Percentiles rank a stretch among this genome's conserved stretches.
These are phyloP conservation scores for Hansfordia pulvinata DNA, from an alignment of 2,329 filamentous ascomycete species.

Conservation along the genomic window DNA sequence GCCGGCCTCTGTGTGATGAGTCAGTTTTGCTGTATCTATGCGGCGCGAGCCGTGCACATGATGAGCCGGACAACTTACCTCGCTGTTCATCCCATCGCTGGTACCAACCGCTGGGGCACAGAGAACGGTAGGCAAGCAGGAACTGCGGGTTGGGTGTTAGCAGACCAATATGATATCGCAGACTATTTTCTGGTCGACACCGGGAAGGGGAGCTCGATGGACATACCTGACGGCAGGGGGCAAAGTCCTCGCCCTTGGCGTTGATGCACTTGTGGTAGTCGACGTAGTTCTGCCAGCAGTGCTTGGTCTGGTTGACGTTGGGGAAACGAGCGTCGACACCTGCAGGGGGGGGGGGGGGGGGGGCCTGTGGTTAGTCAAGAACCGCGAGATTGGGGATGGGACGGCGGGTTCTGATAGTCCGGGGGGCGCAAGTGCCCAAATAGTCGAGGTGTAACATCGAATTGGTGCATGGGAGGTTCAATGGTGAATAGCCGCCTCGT, in stretches of 20 bases:
- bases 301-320: conserved; percentile 97
- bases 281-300: conserved; percentile 99
- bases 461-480: too few relatives aligned
- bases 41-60: conserved; percentile 2
- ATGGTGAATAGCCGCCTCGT: too few relatives aligned
- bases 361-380: too few relatives aligned
- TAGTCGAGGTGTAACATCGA: too few relatives aligned
- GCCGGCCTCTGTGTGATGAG: conserved; percentile 38
- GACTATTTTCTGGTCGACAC: too few relatives aligned
- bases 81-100: conserved; percentile 95
- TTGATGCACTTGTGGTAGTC: conserved; percentile 99
- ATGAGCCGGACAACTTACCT: conserved; percentile 44
- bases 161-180: too few relatives aligned
- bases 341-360: conserved; percentile 29
- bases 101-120: conserved; percentile 93
- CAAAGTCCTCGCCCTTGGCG: conserved; percentile 97
- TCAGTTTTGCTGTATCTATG: conserved; percentile 13
- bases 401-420: too few relatives aligned
- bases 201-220: too few relatives aligned
- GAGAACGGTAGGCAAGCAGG: conserved; percentile 88
- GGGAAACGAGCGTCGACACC: conserved; percentile 99
- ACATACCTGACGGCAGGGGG: conserved; percentile 91
- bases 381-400: too few relatives aligned
- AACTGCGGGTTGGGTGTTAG: conserved; percentile 57
- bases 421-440: too few relatives aligned